Evolutionary conservation across 495 filamentous ascomycete species (phyloP).

Genomic region (Penicillium coprophilum): DNA sequence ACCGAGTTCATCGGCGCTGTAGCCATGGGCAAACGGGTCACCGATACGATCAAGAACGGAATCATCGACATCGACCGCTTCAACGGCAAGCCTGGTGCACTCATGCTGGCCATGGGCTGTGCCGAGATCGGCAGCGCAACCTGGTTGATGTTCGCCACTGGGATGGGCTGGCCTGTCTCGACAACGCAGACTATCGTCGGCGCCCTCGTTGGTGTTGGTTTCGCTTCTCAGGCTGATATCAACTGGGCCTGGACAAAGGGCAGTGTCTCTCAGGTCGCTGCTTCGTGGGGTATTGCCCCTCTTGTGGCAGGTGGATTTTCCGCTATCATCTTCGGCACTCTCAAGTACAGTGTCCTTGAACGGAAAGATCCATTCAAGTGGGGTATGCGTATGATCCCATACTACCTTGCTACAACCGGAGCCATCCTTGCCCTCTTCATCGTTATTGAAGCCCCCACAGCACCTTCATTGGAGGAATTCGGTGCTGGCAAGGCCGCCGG

Average conservation of each 20-base stretch:
- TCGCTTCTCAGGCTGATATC: conserved; percentile 56
- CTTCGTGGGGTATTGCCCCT: conserved; percentile 63
- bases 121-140: conserved; percentile 57
- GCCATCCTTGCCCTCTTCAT: conserved; percentile 64
- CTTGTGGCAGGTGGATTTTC: conserved; percentile 57
- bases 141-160: conserved; percentile 61
- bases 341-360: conserved; percentile 63
- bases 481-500: conserved; percentile 52
- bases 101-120: conserved; percentile 64
- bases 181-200: conserved; percentile 66
- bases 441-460: conserved; percentile 42
- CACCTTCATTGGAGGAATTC: conserved; percentile 43
- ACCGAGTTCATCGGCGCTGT: conserved; percentile 60
- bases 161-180: conserved; percentile 57
- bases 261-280: conserved; percentile 58
- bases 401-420: conserved; percentile 62
- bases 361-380: conserved; percentile 57
- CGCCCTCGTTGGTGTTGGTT: conserved; percentile 62
- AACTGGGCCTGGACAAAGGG: conserved; percentile 55
- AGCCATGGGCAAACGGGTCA: conserved; percentile 61
- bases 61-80: conserved; percentile 59
- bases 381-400: conserved; percentile 57
- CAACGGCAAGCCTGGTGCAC: conserved; percentile 48
- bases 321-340: conserved; percentile 60
- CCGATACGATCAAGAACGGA: conserved; percentile 65